phyloP scores from a whole-genome alignment of 129 eudicot species.

The Flaveria trinervia region DNA sequence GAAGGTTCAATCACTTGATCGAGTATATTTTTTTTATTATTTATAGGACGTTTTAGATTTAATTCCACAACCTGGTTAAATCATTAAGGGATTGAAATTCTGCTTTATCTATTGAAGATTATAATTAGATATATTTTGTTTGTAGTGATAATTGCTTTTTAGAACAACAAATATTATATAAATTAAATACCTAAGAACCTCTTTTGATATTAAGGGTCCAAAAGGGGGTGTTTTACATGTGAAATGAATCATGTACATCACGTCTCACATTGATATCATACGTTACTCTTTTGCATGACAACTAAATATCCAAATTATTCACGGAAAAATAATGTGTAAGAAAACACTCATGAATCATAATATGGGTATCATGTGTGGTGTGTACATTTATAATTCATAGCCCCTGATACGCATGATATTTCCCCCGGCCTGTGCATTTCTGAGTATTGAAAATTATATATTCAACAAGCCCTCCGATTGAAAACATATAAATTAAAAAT shows the following conservation, averaged over 20 bases:
- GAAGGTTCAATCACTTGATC: no score
- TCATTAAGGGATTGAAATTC: neutral
- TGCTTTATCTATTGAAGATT: no score
- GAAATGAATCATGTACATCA: slow-evolving; percentile 13
- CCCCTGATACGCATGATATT: slow-evolving; percentile 11
- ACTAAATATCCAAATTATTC: neutral
- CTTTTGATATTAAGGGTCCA: neutral
- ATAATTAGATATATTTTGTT: neutral
- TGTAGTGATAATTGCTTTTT: neutral
- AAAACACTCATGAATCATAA: neutral
- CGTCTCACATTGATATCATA: neutral
- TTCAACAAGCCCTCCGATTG: neutral
- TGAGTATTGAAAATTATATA: neutral
- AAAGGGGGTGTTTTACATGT: slow-evolving; percentile 20
- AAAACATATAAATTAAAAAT: no score
- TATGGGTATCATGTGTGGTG: neutral
- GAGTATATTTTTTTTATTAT: neutral
- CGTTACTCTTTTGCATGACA: slow-evolving; percentile 18
- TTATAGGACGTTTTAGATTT: neutral
- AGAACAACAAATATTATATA: neutral
- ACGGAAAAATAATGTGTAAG: neutral
- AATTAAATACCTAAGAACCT: neutral
- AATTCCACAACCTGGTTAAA: neutral
- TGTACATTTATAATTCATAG: neutral
- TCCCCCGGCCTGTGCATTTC: neutral